Base-by-base conservation (phyloP, 768 basidiomycete species). In the Sutorius australiensis region DNA sequence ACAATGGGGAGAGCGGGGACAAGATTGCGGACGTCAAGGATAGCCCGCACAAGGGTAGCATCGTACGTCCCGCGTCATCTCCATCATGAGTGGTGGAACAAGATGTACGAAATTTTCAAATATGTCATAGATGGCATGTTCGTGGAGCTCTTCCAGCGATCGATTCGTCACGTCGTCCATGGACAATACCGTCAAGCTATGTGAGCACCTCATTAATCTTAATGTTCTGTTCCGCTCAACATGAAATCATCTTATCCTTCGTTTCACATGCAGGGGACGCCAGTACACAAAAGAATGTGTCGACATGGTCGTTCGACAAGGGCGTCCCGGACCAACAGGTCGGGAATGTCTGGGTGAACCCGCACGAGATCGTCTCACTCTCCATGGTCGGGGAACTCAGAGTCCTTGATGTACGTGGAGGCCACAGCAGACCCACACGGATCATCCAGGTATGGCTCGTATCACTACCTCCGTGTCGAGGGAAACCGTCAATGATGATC, bases 1-100 rank as follows among this genome's bases (percentile, higher is more conserved):
- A 95, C 66, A 91, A 95, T 51, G 95, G 95, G 27, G 88, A 89
- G 68, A 85, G 82, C 2, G 95, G 94, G 1, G 90, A 95, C 27
- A 84, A 83, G 4, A 57, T 87, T 19, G 78, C 75, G 16, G 90
- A 92, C 60, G 64, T 94, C 46, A 77, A 78, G 12, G 84, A 87
- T 50, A 79, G 66, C 56, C 79, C 81, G 4, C 90, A 93, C 67
- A 83, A 80, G 63, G 90, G 89, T 41, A 84, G 79, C 59, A 82
- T 89, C 51, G 89, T 91, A 67, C 60, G 87, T 78, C 14, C 48
- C 24, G 13, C 10, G 34, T 50, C 13, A 6, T 48, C 14, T 17
- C 40, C 31, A 34, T 45, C 32, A 31, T 39, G 24, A 30, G 10
- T 37, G 16, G 16, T 33, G 17, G 7, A 32, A 11, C 17, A 30